phyloP scores from a whole-genome alignment of 257 asterid species.

The Solanum sparsipilum region DNA sequence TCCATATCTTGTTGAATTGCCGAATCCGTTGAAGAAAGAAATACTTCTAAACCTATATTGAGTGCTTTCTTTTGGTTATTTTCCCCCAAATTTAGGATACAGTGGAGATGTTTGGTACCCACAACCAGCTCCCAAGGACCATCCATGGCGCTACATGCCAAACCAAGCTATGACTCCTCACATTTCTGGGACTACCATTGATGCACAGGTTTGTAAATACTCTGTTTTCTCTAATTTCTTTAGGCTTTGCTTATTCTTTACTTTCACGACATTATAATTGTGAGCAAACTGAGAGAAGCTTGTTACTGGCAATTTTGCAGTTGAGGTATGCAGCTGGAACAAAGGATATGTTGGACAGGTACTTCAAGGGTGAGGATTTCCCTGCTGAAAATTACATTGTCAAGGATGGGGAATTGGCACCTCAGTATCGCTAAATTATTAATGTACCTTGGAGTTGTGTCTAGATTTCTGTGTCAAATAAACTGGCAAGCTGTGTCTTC shows the following conservation, averaged over 20 bases:
- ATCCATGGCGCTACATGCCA: conserved; percentile 99
- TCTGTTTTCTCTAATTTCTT: not conserved
- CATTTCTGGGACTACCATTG: conserved; percentile 92
- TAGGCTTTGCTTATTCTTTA: not conserved
- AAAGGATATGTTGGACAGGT: conserved; percentile 91
- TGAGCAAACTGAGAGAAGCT: not conserved
- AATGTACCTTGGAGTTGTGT: not conserved
- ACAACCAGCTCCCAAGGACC: conserved; percentile 99
- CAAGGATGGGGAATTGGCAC: conserved; percentile 92
- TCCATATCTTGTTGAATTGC: not conserved
- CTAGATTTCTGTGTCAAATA: not conserved
- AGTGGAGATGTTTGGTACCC: conserved; percentile 99
- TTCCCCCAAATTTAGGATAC: conserved; percentile 39
- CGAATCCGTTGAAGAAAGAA: not conserved
- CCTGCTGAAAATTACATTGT: conserved; percentile 81
- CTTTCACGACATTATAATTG: not conserved
- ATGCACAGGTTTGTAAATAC: conserved; percentile 59
- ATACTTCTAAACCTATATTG: not conserved
- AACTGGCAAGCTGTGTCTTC: not conserved
- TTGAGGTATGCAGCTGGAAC: conserved; percentile 87
- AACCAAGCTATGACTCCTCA: conserved; percentile 99
- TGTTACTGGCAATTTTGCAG: conserved; percentile 25
- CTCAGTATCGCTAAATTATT: conserved; percentile 65
- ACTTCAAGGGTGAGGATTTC: conserved; percentile 94
- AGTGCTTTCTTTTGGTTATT: not conserved